Evolutionary conservation across 164 flowering plant genomes (phyloP).

Genomic region (Sedum album): DNA sequence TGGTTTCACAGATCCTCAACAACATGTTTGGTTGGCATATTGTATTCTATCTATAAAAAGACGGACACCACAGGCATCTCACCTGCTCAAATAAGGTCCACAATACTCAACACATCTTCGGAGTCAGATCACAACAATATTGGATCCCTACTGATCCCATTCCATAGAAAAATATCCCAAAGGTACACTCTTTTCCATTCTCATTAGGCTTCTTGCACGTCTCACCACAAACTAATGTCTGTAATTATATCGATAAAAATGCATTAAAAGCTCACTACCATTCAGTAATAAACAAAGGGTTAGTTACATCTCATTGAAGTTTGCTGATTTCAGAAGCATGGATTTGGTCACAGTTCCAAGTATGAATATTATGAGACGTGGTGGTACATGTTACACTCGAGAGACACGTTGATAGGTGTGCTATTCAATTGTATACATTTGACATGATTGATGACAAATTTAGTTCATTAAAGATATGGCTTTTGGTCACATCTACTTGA

Average conservation of each 20-base stretch:
- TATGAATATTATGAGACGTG: neutral
- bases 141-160: neutral
- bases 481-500: neutral
- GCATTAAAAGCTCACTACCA: neutral
- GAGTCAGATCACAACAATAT: neutral
- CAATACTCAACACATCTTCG: neutral
- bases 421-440: neutral
- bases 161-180: neutral
- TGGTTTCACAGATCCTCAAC: neutral
- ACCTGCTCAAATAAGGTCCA: conserved; percentile 5
- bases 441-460: neutral
- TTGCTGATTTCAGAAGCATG: conserved; percentile 3
- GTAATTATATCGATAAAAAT: neutral
- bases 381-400: neutral
- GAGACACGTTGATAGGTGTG: neutral
- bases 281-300: neutral
- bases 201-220: neutral
- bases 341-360: neutral
- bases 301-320: neutral
- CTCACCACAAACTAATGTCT: neutral
- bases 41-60: neutral
- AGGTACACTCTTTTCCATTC: neutral
- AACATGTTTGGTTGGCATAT: neutral
- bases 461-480: neutral
- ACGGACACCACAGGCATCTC: neutral